phyloP scores from a whole-genome alignment of 1,284 basidiomycete species.

The Malassezia slooffiae region DNA sequence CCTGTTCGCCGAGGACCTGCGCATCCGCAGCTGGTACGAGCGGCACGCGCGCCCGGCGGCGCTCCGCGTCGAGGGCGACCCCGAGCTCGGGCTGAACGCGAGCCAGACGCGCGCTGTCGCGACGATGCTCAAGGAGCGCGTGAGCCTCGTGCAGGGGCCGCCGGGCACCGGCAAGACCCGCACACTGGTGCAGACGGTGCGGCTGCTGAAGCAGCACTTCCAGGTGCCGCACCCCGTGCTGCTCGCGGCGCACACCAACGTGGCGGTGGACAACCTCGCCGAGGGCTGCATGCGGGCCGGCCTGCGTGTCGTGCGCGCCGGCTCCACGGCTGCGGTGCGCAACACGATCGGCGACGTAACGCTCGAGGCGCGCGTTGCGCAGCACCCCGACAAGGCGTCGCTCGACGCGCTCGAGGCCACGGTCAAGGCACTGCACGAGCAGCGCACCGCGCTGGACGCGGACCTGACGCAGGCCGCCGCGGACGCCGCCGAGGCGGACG shows the following conservation, averaged over 20 bases:
- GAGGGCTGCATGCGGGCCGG: slow-evolving; percentile 56
- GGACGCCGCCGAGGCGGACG: background rate
- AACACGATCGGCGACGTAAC: slow-evolving; percentile 55
- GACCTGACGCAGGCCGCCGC: slow-evolving; percentile 8
- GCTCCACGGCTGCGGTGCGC: slow-evolving; percentile 53
- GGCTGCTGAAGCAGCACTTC: slow-evolving; percentile 75
- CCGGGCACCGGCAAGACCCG: slow-evolving; percentile 93
- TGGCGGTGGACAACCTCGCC: slow-evolving; percentile 83
- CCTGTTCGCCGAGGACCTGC: slow-evolving; percentile 53
- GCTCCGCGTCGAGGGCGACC: slow-evolving; percentile 67
- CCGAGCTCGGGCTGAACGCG: slow-evolving; percentile 60
- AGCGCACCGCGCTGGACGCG: slow-evolving; percentile 20
- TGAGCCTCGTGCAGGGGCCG: slow-evolving; percentile 79
- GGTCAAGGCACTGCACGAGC: slow-evolving; percentile 18
- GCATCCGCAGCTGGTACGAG: slow-evolving; percentile 46
- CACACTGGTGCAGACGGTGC: slow-evolving; percentile 74
- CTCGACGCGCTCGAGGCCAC: slow-evolving; percentile 46
- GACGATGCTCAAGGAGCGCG: slow-evolving; percentile 66
- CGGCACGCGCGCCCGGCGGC: slow-evolving; percentile 52
- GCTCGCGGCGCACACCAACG: slow-evolving; percentile 84
- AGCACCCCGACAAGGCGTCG: slow-evolving; percentile 54
- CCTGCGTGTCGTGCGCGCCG: slow-evolving; percentile 66
- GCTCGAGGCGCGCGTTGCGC: slow-evolving; percentile 58
- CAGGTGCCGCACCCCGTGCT: slow-evolving; percentile 71
- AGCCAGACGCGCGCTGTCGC: slow-evolving; percentile 76